Percentiles rank a stretch among this genome's conserved stretches.
Conservation (phyloP, 1,284 basidiomycete genomes). For the Rhodotorula sp. region DNA sequence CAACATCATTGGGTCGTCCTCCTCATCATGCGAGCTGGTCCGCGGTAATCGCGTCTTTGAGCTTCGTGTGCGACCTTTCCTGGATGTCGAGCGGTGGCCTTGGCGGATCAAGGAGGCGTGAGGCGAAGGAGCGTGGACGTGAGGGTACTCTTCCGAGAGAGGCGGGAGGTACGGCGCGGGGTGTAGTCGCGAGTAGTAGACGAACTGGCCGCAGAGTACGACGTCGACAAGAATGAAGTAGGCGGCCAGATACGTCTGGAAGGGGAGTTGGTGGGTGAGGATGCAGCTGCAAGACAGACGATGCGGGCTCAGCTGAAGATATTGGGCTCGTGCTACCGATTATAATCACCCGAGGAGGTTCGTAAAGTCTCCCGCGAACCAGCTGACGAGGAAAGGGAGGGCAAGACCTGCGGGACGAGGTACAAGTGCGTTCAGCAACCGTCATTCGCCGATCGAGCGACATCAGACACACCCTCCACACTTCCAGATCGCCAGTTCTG, state of each 20-base stretch:
- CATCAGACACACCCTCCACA: constrained; percentile 23
- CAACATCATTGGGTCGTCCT: constrained; percentile 61
- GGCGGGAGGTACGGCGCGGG: constrained; percentile 18
- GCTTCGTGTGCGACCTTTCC: not conserved
- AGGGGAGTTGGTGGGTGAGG: constrained; percentile 86
- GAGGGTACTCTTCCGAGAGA: constrained; percentile 35
- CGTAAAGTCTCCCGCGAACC: constrained; percentile 84
- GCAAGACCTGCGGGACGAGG: constrained; percentile 78
- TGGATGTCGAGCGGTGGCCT: constrained; percentile 2
- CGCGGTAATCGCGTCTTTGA: not conserved
- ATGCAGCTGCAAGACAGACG: constrained; percentile 57
- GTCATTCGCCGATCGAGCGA: not conserved
- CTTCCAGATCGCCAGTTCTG: constrained; percentile 22
- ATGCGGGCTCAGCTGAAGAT: not conserved
- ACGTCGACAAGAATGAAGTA: constrained; percentile 83
- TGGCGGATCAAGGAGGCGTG: constrained; percentile 42
- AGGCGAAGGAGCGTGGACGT: constrained; percentile 37
- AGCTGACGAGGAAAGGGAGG: constrained; percentile 83
- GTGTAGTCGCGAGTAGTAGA: constrained; percentile 60
- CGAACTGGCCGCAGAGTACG: constrained; percentile 69
- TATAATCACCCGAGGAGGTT: constrained; percentile 65
- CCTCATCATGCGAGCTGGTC: constrained; percentile 42
- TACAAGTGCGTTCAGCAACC: not conserved
- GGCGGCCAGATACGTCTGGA: constrained; percentile 84
- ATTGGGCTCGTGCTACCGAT: not conserved